Conservation (phyloP, 371 early-diverging fungal species). For the Apophysomyces trapeziformis region DNA sequence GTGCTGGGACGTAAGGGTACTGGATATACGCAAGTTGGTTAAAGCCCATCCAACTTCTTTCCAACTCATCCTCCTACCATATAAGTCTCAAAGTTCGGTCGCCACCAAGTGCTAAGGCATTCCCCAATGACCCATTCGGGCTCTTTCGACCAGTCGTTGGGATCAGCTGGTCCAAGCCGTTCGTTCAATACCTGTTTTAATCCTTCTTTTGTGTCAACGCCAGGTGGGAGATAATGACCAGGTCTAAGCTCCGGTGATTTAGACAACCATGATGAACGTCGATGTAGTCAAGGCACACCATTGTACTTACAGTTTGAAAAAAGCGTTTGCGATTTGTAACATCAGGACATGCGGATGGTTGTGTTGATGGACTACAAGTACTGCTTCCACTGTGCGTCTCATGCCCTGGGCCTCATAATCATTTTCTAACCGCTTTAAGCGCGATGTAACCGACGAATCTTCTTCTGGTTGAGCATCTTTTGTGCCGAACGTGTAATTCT, state of each 20-base stretch:
- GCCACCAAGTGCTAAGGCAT: slow-evolving; percentile 75
- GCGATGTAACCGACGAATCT: slow-evolving; percentile 70
- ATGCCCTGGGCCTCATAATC: slow-evolving; percentile 74
- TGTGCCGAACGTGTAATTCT: slow-evolving; percentile 71
- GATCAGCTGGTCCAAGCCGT: slow-evolving; percentile 50
- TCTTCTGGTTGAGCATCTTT: slow-evolving; percentile 82
- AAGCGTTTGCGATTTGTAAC: slow-evolving; percentile 76
- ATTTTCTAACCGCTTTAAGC: slow-evolving; percentile 63
- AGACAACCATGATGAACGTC: neutral
- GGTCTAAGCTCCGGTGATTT: slow-evolving; percentile 53
- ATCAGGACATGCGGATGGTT: slow-evolving; percentile 83
- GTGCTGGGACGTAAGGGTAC: slow-evolving; percentile 85
- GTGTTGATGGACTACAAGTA: slow-evolving; percentile 81
- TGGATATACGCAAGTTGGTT: slow-evolving; percentile 21
- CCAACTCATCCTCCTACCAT: slow-evolving; percentile 52
- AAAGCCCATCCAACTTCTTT: neutral
- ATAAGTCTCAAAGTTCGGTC: slow-evolving; percentile 79
- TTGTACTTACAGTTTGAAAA: slow-evolving; percentile 69
- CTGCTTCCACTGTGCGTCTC: slow-evolving; percentile 76
- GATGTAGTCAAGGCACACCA: too few relatives aligned
- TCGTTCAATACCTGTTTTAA: slow-evolving; percentile 63
- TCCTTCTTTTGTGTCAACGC: slow-evolving; percentile 75
- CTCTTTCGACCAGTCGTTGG: slow-evolving; percentile 31
- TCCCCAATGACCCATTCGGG: slow-evolving; percentile 78
- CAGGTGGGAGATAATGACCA: slow-evolving; percentile 74